Evolutionary conservation across 2,329 filamentous ascomycete species (phyloP).

Genomic region (Cryphonectria radicalis): DNA sequence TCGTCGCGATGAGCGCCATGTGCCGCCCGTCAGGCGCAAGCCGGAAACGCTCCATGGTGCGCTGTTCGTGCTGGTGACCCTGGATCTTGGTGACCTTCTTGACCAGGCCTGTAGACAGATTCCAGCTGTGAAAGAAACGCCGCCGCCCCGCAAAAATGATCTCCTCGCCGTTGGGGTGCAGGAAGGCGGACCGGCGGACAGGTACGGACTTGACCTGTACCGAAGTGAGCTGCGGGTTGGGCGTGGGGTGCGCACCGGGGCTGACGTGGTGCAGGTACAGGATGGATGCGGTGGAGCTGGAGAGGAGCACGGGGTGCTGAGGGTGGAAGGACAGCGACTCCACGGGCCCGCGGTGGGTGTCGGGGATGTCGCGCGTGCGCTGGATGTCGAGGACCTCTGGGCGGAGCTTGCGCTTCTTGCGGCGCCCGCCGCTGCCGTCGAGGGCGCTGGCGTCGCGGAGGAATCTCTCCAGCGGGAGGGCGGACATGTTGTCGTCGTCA

Average conservation of each 20-base stretch:
- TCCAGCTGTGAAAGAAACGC: constrained; percentile 93
- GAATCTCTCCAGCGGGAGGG: constrained; percentile 78
- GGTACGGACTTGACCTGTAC: constrained; percentile 84
- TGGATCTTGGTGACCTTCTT: constrained; percentile 80
- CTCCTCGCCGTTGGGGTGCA: constrained; percentile 71
- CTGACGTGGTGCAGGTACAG: constrained; percentile 89
- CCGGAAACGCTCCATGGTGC: constrained; percentile 88
- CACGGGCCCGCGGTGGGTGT: constrained; percentile 77
- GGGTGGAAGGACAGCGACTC: constrained; percentile 90
- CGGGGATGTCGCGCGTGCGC: constrained; percentile 81
- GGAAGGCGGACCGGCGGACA: constrained; percentile 82
- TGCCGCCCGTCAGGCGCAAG: constrained; percentile 85
- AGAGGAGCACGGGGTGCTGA: constrained; percentile 83
- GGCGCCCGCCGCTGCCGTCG: constrained; percentile 52
- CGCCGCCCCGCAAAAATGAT: constrained; percentile 89
- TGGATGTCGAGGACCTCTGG: constrained; percentile 92
- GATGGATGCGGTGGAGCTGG: constrained; percentile 82
- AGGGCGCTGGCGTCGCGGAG: constrained; percentile 76
- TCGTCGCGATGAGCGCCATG: constrained; percentile 80
- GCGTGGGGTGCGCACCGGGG: constrained; percentile 72
- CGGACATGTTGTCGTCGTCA: constrained; percentile 63
- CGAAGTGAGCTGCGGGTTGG: constrained; percentile 88
- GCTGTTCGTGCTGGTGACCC: constrained; percentile 80
- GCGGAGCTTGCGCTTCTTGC: constrained; percentile 72
- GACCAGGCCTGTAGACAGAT: constrained; percentile 78